Conservation (phyloP, 1,139 yeast species). For the Zygoascus sp. region DNA sequence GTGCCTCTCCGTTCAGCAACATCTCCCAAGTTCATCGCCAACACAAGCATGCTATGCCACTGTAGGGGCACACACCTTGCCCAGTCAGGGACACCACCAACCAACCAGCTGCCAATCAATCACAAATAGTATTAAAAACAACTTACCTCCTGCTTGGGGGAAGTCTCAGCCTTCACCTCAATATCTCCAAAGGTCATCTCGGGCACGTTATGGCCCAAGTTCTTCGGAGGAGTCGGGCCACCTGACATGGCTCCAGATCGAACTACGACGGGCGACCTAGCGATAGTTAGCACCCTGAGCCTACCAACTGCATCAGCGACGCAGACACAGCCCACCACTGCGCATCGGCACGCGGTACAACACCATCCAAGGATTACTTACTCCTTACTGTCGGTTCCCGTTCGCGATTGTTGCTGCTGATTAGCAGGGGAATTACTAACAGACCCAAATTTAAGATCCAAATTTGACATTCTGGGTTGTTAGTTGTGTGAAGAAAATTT, state of each 20-base stretch:
- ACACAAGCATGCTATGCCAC: no score
- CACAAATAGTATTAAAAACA: background rate
- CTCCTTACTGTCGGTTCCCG: constrained; percentile 8
- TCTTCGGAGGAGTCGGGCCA: constrained; percentile 19
- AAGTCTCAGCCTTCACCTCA: constrained; percentile 17
- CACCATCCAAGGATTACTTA: background rate
- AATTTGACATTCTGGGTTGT: constrained; percentile 12
- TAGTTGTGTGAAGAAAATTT: constrained; percentile 10
- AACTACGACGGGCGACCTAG: constrained; percentile 6
- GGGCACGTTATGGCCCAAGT: constrained; percentile 15
- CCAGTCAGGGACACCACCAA: no score
- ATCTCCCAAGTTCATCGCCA: no score
- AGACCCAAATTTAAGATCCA: constrained; percentile 14
- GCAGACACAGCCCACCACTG: background rate
- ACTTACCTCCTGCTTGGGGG: constrained; percentile 10
- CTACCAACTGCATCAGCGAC: background rate
- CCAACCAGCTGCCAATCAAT: background rate
- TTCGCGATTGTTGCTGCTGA: constrained; percentile 9
- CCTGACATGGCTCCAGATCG: constrained; percentile 17
- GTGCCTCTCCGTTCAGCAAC: no score
- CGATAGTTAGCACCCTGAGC: constrained; percentile 2
- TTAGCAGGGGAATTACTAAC: constrained; percentile 12
- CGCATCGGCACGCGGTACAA: background rate
- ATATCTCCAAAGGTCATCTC: constrained; percentile 24
- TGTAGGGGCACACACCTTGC: no score